A percentile compares a stretch with the other conserved stretches of the same genome.
Evolutionary conservation across 345 rosid species (phyloP).

Genomic region (Leavenworthia alabamica): DNA sequence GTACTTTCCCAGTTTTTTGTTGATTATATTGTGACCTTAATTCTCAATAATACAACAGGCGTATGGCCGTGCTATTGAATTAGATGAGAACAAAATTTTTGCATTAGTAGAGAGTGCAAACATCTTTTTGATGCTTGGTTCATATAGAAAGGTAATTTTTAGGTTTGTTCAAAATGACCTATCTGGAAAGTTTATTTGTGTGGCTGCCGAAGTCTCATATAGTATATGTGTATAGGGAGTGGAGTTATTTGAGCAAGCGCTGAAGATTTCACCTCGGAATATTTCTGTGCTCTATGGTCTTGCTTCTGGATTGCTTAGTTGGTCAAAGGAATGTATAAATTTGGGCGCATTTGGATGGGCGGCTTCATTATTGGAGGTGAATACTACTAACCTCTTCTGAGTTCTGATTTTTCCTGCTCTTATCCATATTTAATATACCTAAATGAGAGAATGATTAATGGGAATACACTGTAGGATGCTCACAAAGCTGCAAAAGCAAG

Average conservation of each 20-base stretch:
- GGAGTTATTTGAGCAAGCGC: conserved; percentile 71
- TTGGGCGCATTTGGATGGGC: conserved; percentile 86
- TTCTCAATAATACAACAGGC: conserved; percentile 45
- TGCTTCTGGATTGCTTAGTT: conserved; percentile 74
- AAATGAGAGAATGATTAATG: neutral
- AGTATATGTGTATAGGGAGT: conserved; percentile 53
- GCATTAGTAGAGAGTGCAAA: conserved; percentile 85
- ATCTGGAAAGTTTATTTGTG: neutral
- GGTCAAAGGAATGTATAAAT: conserved; percentile 75
- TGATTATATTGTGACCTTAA: neutral
- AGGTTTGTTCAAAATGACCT: neutral
- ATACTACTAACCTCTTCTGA: neutral
- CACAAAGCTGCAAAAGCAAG: conserved; percentile 44
- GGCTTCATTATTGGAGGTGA: conserved; percentile 80
- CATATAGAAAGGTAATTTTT: conserved; percentile 67
- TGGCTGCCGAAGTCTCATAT: conserved; percentile 14
- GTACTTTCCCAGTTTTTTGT: neutral
- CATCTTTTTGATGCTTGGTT: conserved; percentile 81
- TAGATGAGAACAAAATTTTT: conserved; percentile 64
- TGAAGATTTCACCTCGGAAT: conserved; percentile 66
- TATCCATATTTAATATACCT: neutral
- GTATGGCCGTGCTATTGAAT: conserved; percentile 73
- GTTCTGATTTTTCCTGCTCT: conserved; percentile 14
- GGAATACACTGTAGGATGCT: conserved; percentile 56
- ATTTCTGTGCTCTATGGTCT: conserved; percentile 74